Evolutionary conservation across 306 rosid species (phyloP), one percentile per base, ranked within the genome.

Genomic region (Vigna radiata): DNA sequence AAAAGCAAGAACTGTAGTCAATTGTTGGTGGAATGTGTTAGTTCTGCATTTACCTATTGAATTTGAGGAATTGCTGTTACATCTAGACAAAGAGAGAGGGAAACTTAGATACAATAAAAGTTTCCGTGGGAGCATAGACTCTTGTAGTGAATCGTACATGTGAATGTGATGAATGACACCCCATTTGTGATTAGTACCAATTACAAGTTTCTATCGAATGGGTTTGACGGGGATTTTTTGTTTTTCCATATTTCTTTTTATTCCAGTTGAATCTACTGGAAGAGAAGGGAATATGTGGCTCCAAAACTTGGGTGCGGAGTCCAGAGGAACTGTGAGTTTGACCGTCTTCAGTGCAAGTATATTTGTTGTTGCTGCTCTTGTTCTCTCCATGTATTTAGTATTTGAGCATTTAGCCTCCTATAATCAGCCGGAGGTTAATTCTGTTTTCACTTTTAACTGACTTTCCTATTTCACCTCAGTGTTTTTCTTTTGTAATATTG

Each of bases 381-480:
- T 92, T 72, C 93, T 95, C 81, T 95, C 99, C 74, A 89, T 81
- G 89, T 90, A 86, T 88, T 89, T 95, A 70, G 91, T 92, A 80
- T 87, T 92, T 2, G 96, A 95, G 90, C 97, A 95, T 80, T 86
- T 95, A 83, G 91, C 94, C 75, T 87, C 91, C 72, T 95, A 95
- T 81, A 95, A 95, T 86, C 97, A 92, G 73, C 99, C 99, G 5
- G 99, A 95, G 99, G 99, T 95, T 71, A 11, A 31, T 60, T 33
- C 63, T 23, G n/a, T 56, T 56, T 55, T 56, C 36, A 13, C 21
- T 55, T 83, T 62, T 44, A 49, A 41, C 47, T 44, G 31, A 78
- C 15, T 62, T 69, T 43, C 19, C 53, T 29, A 41, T 56, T 36
- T 66, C 62, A 6, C 44, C 62, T 13, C 47, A 62, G 68, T 44